Evolutionary conservation across 1,284 basidiomycete species (phyloP), one percentile per base, ranked within the genome.

Genomic region (Phaffia rhodozyma): DNA sequence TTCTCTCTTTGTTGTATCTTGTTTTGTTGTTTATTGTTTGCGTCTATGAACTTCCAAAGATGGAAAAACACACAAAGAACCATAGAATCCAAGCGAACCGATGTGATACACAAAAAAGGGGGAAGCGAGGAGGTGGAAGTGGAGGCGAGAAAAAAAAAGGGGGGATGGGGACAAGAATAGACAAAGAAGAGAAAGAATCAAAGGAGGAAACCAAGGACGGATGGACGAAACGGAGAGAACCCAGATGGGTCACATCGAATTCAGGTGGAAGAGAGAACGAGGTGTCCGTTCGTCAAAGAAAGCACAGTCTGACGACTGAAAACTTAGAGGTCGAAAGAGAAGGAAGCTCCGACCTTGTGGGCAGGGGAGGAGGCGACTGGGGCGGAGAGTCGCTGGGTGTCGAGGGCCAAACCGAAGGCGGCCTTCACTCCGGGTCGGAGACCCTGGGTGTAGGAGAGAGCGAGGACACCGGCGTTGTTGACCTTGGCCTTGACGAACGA

Each of bases 401-500:
- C 91, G 69, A 93, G 81, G 68, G 90, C 89, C 72, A 93, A 82
- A 79, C 92, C 91, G 78, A 97, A 92, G 67, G 87, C 84, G 65
- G 90, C 89, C 78, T 91, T 92, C 75, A 98, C 91, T 74, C 94
- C 94, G 60, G 93, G 92, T 71, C 92, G 78, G 73, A 97, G 87
- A 54, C 84, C 79, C 80, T 96, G 92, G 59, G 90, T 93, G 83
- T 94, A 92, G 70, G 87, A 89, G 70, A 93, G 84, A 71, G 84
- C 86, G 69, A 96, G 83, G 73, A 93, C 82, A 81, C 92, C 92
- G 69, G 85, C 77, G 81, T 94, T 94, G 86, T 96, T 97, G 80
- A 98, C 94, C 85, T 98, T 98, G 72, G 91, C 90, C 84, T 99
- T 96, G 80, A 96, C 82, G 74, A 91, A 96, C 27, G 91, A 87